phyloP scores from a whole-genome alignment of 2,329 filamentous ascomycete genomes.

The Periconia sp. region DNA sequence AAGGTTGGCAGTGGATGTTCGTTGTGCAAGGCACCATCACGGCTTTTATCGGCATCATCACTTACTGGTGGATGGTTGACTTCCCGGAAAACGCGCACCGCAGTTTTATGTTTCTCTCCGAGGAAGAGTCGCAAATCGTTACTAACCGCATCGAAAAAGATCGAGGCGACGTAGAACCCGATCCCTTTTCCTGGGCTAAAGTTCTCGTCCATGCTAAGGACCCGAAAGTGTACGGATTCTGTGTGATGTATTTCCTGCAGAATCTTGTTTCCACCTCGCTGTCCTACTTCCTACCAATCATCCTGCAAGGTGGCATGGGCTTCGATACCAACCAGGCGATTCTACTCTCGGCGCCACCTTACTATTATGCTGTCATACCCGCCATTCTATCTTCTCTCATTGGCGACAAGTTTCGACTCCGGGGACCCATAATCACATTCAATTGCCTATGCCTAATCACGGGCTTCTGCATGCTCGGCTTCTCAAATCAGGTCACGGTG shows the following conservation, averaged over 20 bases:
- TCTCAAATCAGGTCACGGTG: conserved; percentile 63
- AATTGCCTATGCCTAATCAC: conserved; percentile 67
- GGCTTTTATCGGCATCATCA: conserved; percentile 61
- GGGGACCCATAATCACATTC: conserved; percentile 69
- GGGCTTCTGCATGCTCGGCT: conserved; percentile 71
- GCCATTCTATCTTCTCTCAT: conserved; percentile 67
- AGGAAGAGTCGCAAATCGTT: conserved; percentile 63
- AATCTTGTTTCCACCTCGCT: conserved; percentile 71
- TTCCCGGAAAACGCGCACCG: conserved; percentile 67
- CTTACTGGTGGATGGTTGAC: conserved; percentile 74
- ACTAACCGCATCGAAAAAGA: conserved; percentile 65
- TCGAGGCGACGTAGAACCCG: conserved; percentile 64
- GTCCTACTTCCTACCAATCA: conserved; percentile 70
- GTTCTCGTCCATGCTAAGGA: conserved; percentile 65
- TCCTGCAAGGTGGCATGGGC: conserved; percentile 57
- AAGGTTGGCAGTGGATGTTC: conserved; percentile 74
- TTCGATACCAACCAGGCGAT: conserved; percentile 56
- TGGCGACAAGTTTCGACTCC: conserved; percentile 65
- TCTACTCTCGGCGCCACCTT: conserved; percentile 69
- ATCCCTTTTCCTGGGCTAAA: conserved; percentile 62
- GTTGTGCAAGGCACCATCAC: conserved; percentile 69
- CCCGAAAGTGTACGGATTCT: conserved; percentile 69
- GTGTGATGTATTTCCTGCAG: conserved; percentile 68
- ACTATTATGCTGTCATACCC: conserved; percentile 70
- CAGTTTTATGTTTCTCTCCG: conserved; percentile 64